Evolutionary conservation across 2,329 filamentous ascomycete species (phyloP), one percentile per base, ranked within the genome.

Genomic region (Aspergillus hortae): DNA sequence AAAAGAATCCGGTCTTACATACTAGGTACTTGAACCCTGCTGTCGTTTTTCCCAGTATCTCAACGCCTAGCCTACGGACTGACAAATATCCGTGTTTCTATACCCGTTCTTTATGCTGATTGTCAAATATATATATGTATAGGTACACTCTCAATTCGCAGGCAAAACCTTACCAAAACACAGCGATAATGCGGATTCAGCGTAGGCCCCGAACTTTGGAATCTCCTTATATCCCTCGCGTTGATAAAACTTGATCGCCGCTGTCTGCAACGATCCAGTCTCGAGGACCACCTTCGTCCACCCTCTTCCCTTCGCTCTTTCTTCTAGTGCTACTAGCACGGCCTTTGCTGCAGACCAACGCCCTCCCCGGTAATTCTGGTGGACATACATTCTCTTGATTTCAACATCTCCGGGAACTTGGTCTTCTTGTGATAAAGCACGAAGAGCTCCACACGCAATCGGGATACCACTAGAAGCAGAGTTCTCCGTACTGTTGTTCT

Each of bases 361-460:
- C 14, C 23, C 25, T 38, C 45, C 45, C 11, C 45, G 47, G 17
- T 44, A 49, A 23, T 12, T 30, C 4, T n/a, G 25, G 9, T 44
- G 47, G 6, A 49, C 47, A 12, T 32, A 49, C 47, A 49, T 49
- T 17, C 47, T 40, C 25, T 49, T 49, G 11, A 49, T 14, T 23
- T 49, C 47, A 4, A 49, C 47, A 12, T 49, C 47, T 14, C 47
- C 47, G 3, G 40, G 25, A 10, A 3, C 21, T 10, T 43, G n/a
- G 3, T 35, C 38, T 33, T 35, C 14, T 12, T 21, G 27, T 17
- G 38, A 7, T 4, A 49, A 23, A 17, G 9, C 38, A 11, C 47
- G 47, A 10, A 49, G 47, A 11, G 33, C 47, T 9, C 47, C 47
- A 23, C 47, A 49, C 2, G 47, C 47, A 17, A 49, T 49, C 4